Evolutionary conservation across 495 filamentous ascomycete genomes (phyloP).

Genomic region (Friedmanniomyces simplex): DNA sequence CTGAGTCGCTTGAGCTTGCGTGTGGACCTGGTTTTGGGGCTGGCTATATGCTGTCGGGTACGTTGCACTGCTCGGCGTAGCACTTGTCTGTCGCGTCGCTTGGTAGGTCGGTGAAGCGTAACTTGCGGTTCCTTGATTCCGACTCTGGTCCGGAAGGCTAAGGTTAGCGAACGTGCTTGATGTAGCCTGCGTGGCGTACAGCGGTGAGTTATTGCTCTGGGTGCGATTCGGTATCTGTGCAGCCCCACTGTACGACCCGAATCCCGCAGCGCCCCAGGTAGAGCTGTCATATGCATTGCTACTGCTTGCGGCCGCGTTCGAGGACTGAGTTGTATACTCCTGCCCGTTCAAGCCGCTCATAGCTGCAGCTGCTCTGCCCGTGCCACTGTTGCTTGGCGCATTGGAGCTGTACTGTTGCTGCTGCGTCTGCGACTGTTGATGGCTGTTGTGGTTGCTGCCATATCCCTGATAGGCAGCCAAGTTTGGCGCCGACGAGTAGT

Average conservation of each 20-base stretch:
- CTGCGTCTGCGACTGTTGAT: neutral
- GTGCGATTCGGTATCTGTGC: constrained; percentile 4
- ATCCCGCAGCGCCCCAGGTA: neutral
- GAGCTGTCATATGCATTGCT: constrained; percentile 3
- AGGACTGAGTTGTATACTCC: constrained; percentile 5
- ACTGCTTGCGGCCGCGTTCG: neutral
- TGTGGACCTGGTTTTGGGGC: neutral
- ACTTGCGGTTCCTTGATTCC: neutral
- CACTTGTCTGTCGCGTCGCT: constrained; percentile 1
- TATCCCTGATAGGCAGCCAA: constrained; percentile 3
- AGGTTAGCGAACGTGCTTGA: constrained; percentile 3
- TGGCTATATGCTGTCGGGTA: neutral
- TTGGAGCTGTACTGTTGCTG: constrained; percentile 11
- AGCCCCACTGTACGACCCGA: neutral
- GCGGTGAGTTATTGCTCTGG: constrained; percentile 13
- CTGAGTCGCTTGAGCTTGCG: constrained; percentile 2
- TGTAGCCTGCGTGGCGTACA: constrained; percentile 4
- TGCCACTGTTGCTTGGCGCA: neutral
- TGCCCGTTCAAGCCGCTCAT: constrained; percentile 6
- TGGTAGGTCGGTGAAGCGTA: constrained; percentile 1
- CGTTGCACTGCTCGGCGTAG: neutral
- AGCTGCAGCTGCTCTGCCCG: neutral
- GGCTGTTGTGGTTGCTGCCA: neutral
- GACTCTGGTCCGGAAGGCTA: constrained; percentile 4
- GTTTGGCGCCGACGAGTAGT: neutral